Percentiles rank a stretch among this genome's conserved stretches.
Evolutionary conservation across 108 stramenopile species (phyloP).

Genomic region (Cyclotella cryptica): DNA sequence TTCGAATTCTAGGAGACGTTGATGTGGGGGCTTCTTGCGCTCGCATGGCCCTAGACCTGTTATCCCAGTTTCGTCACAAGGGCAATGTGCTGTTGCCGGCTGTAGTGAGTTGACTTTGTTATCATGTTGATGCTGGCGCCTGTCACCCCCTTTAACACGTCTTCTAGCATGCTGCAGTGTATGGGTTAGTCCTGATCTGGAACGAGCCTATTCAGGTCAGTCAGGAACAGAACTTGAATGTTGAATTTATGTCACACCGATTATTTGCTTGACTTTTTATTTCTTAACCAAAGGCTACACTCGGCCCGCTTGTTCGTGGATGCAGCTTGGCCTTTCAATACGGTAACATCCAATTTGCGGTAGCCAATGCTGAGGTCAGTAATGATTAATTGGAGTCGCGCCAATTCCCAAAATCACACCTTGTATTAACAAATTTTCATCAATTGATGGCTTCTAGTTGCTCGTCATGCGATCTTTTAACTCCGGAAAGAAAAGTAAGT

Average conservation of each 20-base stretch:
- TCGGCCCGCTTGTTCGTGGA: too few relatives aligned
- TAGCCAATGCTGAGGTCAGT: too few relatives aligned
- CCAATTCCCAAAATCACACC: too few relatives aligned
- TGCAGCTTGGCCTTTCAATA: too few relatives aligned
- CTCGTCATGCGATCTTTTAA: constrained; percentile 8
- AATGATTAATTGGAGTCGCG: too few relatives aligned
- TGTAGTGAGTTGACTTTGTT: background rate
- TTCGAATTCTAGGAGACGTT: constrained; percentile 28
- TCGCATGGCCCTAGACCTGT: constrained; percentile 19
- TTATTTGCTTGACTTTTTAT: background rate
- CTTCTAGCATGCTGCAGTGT: background rate
- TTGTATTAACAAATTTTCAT: background rate
- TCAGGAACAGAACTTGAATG: too few relatives aligned
- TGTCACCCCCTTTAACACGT: too few relatives aligned
- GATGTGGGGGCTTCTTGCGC: constrained; percentile 34
- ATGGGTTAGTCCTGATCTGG: constrained; percentile 18
- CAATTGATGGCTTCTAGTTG: background rate
- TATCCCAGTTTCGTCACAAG: constrained; percentile 4
- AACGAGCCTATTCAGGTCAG: constrained; percentile 6
- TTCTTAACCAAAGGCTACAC: background rate
- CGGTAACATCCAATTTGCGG: too few relatives aligned
- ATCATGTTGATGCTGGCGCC: background rate
- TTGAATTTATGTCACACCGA: too few relatives aligned
- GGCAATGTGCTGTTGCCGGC: constrained; percentile 14
- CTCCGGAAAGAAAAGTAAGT: constrained; percentile 23